These are phyloP conservation scores for Tylopilus intermedius DNA, from an alignment of 768 basidiomycete species.

Conservation along the genomic window DNA sequence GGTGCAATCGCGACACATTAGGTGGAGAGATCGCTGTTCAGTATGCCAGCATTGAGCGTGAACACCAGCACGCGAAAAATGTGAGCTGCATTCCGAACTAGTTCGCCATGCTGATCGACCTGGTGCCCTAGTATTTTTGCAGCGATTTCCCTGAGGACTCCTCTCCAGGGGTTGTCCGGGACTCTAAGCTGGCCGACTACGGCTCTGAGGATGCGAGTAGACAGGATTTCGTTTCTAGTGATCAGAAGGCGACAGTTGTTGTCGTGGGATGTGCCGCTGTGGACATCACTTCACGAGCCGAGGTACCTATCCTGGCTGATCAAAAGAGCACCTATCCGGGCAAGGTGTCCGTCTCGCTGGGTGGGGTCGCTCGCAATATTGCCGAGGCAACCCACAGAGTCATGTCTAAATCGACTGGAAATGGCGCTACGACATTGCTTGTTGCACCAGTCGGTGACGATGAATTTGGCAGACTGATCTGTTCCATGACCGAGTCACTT, in stretches of 20 bases:
- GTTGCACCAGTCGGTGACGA: slow-evolving; percentile 77
- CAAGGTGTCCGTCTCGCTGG: slow-evolving; percentile 61
- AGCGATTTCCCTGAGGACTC: not conserved
- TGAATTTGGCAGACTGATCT: slow-evolving; percentile 64
- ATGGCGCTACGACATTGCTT: slow-evolving; percentile 44
- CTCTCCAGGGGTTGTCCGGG: not conserved
- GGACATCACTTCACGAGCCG: slow-evolving; percentile 69
- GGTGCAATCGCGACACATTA: slow-evolving; percentile 23
- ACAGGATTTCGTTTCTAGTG: slow-evolving; percentile 3
- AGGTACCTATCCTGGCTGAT: slow-evolving; percentile 29
- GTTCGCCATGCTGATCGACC: not conserved
- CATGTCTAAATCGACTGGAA: slow-evolving; percentile 31
- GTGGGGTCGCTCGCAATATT: slow-evolving; percentile 94
- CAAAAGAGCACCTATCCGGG: slow-evolving; percentile 79
- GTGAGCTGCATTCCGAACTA: slow-evolving; percentile 11
- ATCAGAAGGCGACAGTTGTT: slow-evolving; percentile 44
- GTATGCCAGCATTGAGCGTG: slow-evolving; percentile 52
- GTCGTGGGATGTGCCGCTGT: slow-evolving; percentile 86
- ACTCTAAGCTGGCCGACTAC: not conserved
- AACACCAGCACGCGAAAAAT: slow-evolving; percentile 13
- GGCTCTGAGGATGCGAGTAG: not conserved
- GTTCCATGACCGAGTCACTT: slow-evolving; percentile 47
- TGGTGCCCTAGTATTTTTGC: slow-evolving; percentile 11
- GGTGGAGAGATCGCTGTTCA: slow-evolving; percentile 77
- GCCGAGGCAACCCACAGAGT: slow-evolving; percentile 83